Conservation (phyloP, 164 flowering plant genomes). For the Akebia trifoliata region DNA sequence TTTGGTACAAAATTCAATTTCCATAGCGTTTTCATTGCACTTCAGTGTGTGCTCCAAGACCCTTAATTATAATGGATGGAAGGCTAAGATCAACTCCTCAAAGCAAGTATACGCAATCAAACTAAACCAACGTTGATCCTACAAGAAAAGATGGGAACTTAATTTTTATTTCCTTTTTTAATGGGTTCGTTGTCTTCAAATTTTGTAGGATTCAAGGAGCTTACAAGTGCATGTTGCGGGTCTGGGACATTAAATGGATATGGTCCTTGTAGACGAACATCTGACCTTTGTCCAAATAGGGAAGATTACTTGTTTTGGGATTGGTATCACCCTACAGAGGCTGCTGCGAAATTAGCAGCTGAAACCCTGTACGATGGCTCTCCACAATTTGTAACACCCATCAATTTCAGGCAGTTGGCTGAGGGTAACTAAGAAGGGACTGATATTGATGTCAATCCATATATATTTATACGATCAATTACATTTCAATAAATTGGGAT, state of each 20-base stretch:
- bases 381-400: conserved; percentile 31
- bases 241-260: conserved; percentile 31
- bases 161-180: no score
- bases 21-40: no score
- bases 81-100: no score
- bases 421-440: neutral
- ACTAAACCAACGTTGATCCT: no score
- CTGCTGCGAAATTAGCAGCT: conserved; percentile 38
- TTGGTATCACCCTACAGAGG: conserved; percentile 43
- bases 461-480: no score
- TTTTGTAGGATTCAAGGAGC: conserved; percentile 34
- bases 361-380: conserved; percentile 31
- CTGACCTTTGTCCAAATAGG: conserved; percentile 29
- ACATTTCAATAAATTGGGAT: neutral
- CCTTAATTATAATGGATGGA: no score
- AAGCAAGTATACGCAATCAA: no score
- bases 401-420: conserved; percentile 37
- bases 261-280: conserved; percentile 24
- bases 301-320: conserved; percentile 49
- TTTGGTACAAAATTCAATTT: no score
- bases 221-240: conserved; percentile 46
- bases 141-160: no score
- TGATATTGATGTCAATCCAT: neutral
- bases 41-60: no score
- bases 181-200: neutral